Percentiles rank a stretch among this genome's conserved stretches.
These are phyloP conservation scores for Blastomyces parvus DNA, from an alignment of 2,329 filamentous ascomycete species.

Conservation along the genomic window DNA sequence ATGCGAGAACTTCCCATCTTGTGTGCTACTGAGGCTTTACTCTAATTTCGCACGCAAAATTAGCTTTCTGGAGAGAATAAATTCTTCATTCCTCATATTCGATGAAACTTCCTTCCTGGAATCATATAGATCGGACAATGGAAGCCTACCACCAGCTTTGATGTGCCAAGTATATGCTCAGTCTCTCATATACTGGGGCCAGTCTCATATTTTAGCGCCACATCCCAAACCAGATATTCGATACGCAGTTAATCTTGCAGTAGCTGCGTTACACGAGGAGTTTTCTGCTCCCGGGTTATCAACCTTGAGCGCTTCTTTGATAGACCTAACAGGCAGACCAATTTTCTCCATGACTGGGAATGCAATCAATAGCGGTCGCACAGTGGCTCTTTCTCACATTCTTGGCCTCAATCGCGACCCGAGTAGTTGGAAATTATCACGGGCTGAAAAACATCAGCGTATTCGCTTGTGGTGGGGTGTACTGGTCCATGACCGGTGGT, in stretches of 20 bases:
- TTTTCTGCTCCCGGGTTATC: constrained; percentile 50
- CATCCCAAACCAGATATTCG: constrained; percentile 48
- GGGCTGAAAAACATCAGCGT: constrained; percentile 43
- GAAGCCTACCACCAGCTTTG: constrained; percentile 47
- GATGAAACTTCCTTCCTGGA: constrained; percentile 47
- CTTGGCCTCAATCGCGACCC: constrained; percentile 49
- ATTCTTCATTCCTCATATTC: constrained; percentile 53
- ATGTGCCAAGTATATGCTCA: constrained; percentile 51
- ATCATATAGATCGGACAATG: constrained; percentile 38
- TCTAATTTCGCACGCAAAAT: constrained; percentile 11
- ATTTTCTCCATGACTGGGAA: constrained; percentile 53
- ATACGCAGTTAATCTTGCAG: constrained; percentile 55
- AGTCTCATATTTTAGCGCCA: constrained; percentile 35
- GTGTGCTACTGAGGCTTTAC: constrained; percentile 1
- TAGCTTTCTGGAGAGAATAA: constrained; percentile 48
- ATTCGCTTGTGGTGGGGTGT: constrained; percentile 50
- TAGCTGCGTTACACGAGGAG: constrained; percentile 51
- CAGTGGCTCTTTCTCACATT: constrained; percentile 46
- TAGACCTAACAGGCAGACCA: constrained; percentile 52
- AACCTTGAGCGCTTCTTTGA: constrained; percentile 47
- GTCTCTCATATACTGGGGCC: constrained; percentile 49
- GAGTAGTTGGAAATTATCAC: constrained; percentile 43
- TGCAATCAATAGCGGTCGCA: constrained; percentile 45
- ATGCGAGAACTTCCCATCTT: constrained; percentile 29
- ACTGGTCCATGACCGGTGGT: constrained; percentile 48